Evolutionary conservation across 176 grass and related monocot species (phyloP), one percentile per base, ranked within the genome.

Genomic region (Canna indica): DNA sequence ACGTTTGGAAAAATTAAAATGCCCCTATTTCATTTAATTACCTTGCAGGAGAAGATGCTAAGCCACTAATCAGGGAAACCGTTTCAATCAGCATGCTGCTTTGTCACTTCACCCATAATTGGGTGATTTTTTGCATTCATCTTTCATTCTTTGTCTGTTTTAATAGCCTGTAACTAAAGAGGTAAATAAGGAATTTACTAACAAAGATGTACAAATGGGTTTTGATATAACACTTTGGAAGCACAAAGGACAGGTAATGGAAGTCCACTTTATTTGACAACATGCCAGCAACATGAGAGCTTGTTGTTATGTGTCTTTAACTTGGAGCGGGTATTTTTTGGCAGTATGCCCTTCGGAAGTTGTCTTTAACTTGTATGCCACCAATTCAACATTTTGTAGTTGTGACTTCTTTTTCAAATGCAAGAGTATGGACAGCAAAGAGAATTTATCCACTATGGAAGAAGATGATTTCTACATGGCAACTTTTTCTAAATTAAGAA

Each of bases 271-370:
- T 71, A 63, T 47, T 30, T 76, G n/a, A 57, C 29, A 76, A n/a
- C 3, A 30, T 36, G 68, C 5, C 36, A 10, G 42, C 16, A 31
- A 31, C 45, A 18, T 36, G 22, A 72, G 57, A 46, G 17, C 36
- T 31, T 34, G 41, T 67, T 45, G 38, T 59, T 24, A 45, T 24
- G 45, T 59, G 64, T 27, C 7, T 64, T 47, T 9, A 59, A 34
- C 14, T 70, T 17, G 3, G 58, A 76, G 54, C 69, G 10, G 32
- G n/a, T 76, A 79, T 29, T 5, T 64, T 70, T 77, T n/a, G n/a
- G 74, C 84, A 99, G 95, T 99, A 99, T 77, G 78, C 90, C 28
- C 87, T 99, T 61, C 82, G 95, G 64, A 94, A 99, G 85, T 27
- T 99, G 67, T 99, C n/a, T n/a, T n/a, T n/a, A n/a, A n/a, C n/a